Conservation (phyloP, 352 stramenopile genomes). For the Phytophthora capsici region DNA sequence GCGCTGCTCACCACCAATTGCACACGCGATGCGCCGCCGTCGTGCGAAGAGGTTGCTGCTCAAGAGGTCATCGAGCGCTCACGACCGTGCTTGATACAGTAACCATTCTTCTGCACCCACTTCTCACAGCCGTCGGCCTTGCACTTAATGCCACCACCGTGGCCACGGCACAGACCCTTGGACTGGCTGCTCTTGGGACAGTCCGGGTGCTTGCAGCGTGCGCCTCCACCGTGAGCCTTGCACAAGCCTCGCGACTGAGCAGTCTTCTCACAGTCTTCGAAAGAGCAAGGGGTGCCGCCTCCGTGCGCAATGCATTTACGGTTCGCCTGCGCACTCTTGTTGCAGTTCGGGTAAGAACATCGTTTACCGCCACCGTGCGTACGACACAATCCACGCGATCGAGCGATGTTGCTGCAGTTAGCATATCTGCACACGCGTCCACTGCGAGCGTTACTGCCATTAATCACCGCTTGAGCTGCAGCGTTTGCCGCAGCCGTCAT, state of each 20-base stretch:
- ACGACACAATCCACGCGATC: slow-evolving; percentile 75
- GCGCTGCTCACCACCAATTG: slow-evolving; percentile 10
- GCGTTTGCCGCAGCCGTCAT: slow-evolving; percentile 40
- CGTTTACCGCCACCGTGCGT: slow-evolving; percentile 82
- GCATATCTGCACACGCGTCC: slow-evolving; percentile 82
- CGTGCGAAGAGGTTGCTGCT: slow-evolving; percentile 21
- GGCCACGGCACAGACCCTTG: slow-evolving; percentile 81
- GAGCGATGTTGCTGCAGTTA: slow-evolving; percentile 88
- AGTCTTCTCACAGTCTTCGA: slow-evolving; percentile 88
- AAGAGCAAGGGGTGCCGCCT: slow-evolving; percentile 85
- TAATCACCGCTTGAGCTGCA: slow-evolving; percentile 31
- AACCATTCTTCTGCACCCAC: slow-evolving; percentile 91
- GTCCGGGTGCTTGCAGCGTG: slow-evolving; percentile 84
- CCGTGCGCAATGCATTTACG: slow-evolving; percentile 90
- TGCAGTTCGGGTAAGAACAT: slow-evolving; percentile 83
- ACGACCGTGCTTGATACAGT: slow-evolving; percentile 90
- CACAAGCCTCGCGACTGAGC: slow-evolving; percentile 84
- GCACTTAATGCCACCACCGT: slow-evolving; percentile 87
- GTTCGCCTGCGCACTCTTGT: slow-evolving; percentile 89
- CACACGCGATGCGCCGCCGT: slow-evolving; percentile 10
- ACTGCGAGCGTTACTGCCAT: slow-evolving; percentile 44
- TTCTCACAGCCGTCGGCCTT: slow-evolving; percentile 89
- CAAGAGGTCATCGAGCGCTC: slow-evolving; percentile 71
- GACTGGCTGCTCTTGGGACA: slow-evolving; percentile 88
- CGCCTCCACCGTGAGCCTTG: slow-evolving; percentile 85